phyloP scores from a whole-genome alignment of 805 yeast genomes.

The Lachancea mirantina region DNA sequence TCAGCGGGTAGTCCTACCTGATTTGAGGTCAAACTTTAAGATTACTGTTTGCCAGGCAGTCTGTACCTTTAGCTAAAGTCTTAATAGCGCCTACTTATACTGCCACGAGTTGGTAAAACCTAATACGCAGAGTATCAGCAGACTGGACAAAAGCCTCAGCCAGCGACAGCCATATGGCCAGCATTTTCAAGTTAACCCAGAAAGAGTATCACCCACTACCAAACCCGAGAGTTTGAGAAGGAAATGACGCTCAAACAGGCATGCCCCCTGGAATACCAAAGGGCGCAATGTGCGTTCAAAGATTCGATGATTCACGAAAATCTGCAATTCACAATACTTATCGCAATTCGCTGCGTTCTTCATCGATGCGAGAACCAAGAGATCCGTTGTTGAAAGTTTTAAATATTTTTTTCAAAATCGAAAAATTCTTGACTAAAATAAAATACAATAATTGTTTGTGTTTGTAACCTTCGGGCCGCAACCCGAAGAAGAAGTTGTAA shows the following conservation, averaged over 20 bases:
- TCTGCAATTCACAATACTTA: slow-evolving; percentile 34
- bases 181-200: slow-evolving; percentile 29
- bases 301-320: slow-evolving; percentile 39
- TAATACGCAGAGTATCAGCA: slow-evolving; percentile 19
- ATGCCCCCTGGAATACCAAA: slow-evolving; percentile 35
- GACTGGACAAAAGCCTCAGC: slow-evolving; percentile 15
- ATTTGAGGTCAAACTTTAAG: slow-evolving; percentile 34
- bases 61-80: slow-evolving; percentile 9
- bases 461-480: slow-evolving; percentile 14
- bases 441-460: slow-evolving; percentile 17
- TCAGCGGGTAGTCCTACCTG: slow-evolving; percentile 38
- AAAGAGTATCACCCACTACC: slow-evolving; percentile 31
- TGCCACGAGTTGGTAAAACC: slow-evolving; percentile 19
- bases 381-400: slow-evolving; percentile 38
- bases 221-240: slow-evolving; percentile 30
- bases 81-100: slow-evolving; percentile 11
- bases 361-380: slow-evolving; percentile 41
- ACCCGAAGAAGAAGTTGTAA: slow-evolving; percentile 14
- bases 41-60: slow-evolving; percentile 16
- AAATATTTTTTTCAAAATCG: slow-evolving; percentile 23
- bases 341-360: slow-evolving; percentile 42
- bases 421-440: slow-evolving; percentile 13
- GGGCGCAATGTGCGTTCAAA: slow-evolving; percentile 43
- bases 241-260: slow-evolving; percentile 38
- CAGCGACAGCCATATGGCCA: slow-evolving; percentile 20